Evolutionary conservation across 2,329 filamentous ascomycete genomes (phyloP).

Genomic region (Rugonectria rugulosa): DNA sequence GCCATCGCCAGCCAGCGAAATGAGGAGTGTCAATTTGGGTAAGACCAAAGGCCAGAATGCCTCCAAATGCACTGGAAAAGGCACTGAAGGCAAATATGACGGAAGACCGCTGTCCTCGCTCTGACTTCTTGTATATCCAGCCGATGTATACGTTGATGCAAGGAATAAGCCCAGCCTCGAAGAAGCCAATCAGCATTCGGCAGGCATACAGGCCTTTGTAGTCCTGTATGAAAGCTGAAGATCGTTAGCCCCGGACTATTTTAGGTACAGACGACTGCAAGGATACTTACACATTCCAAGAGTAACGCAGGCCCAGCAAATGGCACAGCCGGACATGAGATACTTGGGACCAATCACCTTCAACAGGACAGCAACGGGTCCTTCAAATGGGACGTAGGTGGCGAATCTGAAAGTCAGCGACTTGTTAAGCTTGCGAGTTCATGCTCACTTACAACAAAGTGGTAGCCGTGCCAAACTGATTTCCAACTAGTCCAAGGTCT

Average conservation of each 20-base stretch:
- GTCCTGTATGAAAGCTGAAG: constrained; percentile 26
- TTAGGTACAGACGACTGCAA: background rate
- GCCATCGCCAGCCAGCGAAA: constrained; percentile 42
- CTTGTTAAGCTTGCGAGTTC: background rate
- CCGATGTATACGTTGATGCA: constrained; percentile 31
- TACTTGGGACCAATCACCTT: constrained; percentile 42
- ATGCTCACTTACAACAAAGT: constrained; percentile 29
- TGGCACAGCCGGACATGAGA: constrained; percentile 29
- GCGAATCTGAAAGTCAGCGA: constrained; percentile 36
- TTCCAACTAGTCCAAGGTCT: constrained; percentile 40
- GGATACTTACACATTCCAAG: constrained; percentile 27
- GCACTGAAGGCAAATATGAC: constrained; percentile 51
- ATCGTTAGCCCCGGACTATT: background rate
- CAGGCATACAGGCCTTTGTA: constrained; percentile 33
- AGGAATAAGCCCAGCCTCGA: constrained; percentile 32
- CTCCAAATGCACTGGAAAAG: constrained; percentile 50
- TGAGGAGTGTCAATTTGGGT: constrained; percentile 44
- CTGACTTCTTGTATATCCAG: constrained; percentile 28
- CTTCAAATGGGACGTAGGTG: constrained; percentile 44
- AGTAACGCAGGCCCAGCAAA: constrained; percentile 31
- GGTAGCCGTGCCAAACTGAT: constrained; percentile 41
- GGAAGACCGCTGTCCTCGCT: constrained; percentile 38
- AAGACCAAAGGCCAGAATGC: constrained; percentile 52
- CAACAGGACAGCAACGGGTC: constrained; percentile 40
- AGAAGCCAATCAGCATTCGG: constrained; percentile 25